phyloP scores from a whole-genome alignment of 1,284 basidiomycete species.

The Gomphus sp. region DNA sequence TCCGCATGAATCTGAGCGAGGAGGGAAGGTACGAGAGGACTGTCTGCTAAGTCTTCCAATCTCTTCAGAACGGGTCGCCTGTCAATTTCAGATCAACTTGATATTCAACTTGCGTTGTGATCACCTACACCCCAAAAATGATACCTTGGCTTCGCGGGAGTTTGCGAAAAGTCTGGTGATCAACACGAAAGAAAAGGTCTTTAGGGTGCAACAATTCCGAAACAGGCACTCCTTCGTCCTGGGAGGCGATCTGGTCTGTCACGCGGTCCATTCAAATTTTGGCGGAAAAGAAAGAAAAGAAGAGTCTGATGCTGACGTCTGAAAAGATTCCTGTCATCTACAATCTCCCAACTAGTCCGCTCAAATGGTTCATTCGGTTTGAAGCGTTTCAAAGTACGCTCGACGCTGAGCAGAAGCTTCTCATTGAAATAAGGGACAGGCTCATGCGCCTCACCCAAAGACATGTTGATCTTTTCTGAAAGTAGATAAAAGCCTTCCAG shows the following conservation, averaged over 20 bases:
- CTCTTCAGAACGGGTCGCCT: conserved; percentile 29
- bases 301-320: conserved; percentile 19
- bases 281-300: not conserved
- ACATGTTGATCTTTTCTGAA: conserved; percentile 28
- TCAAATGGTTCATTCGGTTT: conserved; percentile 29
- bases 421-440: conserved; percentile 32
- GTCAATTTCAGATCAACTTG: not conserved
- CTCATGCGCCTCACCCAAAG: conserved; percentile 24
- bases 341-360: conserved; percentile 32
- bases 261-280: not conserved
- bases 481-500: conserved; percentile 27
- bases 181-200: conserved; percentile 26
- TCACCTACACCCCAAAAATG: conserved; percentile 29
- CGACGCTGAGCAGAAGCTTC: conserved; percentile 30
- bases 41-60: conserved; percentile 27
- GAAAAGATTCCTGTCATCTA: conserved; percentile 29
- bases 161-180: conserved; percentile 34
- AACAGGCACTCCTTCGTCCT: conserved; percentile 12
- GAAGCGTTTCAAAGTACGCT: conserved; percentile 31
- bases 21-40: conserved; percentile 28
- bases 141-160: conserved; percentile 28
- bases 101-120: not conserved
- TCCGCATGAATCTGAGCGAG: conserved; percentile 28
- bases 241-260: conserved; percentile 23
- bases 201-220: conserved; percentile 21